Conservation (phyloP, 2,329 filamentous ascomycete genomes). For the Fusarium buxicola region DNA sequence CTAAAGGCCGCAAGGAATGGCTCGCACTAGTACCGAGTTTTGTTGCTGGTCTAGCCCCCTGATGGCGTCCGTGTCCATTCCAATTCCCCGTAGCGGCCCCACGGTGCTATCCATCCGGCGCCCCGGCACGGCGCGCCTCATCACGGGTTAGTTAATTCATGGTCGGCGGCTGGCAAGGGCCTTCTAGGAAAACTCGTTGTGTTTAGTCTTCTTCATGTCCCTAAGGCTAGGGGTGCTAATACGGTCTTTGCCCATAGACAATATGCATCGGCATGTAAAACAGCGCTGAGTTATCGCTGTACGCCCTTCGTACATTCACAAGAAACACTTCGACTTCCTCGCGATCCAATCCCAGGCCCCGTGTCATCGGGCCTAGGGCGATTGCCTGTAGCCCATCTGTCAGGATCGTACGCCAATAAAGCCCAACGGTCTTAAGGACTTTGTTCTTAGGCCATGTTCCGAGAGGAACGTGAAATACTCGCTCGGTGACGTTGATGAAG, state of each 20-base stretch:
- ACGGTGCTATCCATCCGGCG: conserved; percentile 14
- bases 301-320: conserved; percentile 61
- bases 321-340: conserved; percentile 63
- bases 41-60: neutral
- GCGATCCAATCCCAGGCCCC: conserved; percentile 60
- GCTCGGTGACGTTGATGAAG: conserved; percentile 63
- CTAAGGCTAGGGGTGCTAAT: conserved; percentile 9
- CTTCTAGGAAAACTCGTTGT: neutral
- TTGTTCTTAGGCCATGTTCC: conserved; percentile 66
- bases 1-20: neutral
- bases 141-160: neutral
- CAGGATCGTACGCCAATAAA: conserved; percentile 64
- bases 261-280: conserved; percentile 68
- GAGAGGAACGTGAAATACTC: conserved; percentile 63
- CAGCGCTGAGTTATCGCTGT: conserved; percentile 57
- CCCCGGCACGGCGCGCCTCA: conserved; percentile 26
- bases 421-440: conserved; percentile 62
- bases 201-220: conserved; percentile 5
- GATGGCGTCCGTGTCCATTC: conserved; percentile 5
- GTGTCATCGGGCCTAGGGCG: conserved; percentile 63
- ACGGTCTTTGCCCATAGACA: conserved; percentile 65
- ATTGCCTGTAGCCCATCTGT: conserved; percentile 64
- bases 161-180: no score
- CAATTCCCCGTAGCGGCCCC: conserved; percentile 16
- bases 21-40: neutral